Conservation (phyloP, 2,329 filamentous ascomycete species). For the Monosporascus sp. region DNA sequence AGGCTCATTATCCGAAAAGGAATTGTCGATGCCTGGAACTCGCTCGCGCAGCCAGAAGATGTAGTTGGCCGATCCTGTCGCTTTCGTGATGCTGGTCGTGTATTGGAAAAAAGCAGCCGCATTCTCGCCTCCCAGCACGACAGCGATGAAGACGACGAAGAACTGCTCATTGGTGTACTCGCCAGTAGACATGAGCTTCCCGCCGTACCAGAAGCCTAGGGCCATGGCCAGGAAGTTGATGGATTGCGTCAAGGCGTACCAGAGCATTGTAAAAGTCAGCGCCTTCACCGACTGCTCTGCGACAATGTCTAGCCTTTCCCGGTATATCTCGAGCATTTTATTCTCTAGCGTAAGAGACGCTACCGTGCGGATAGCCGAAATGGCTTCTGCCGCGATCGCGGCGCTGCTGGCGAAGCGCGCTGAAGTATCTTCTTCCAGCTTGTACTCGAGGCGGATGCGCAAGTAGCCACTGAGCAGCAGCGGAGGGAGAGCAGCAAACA, state of each 20-base stretch:
- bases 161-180: constrained; percentile 37
- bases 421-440: constrained; percentile 15
- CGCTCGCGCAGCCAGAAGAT: constrained; percentile 41
- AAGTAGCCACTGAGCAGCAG: constrained; percentile 35
- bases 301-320: constrained; percentile 22
- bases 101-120: constrained; percentile 38
- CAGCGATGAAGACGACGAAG: constrained; percentile 46
- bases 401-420: constrained; percentile 29
- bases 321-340: constrained; percentile 27
- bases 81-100: constrained; percentile 49
- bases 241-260: constrained; percentile 22
- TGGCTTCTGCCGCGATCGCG: constrained; percentile 40
- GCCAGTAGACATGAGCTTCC: constrained; percentile 27
- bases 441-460: constrained; percentile 34
- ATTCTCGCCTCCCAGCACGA: constrained; percentile 41
- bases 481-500: constrained; percentile 36
- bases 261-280: constrained; percentile 16
- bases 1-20: no score
- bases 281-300: constrained; percentile 1
- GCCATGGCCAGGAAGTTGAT: constrained; percentile 28
- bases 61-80: constrained; percentile 43
- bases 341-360: constrained; percentile 33
- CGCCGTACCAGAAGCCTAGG: constrained; percentile 31
- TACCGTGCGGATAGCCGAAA: constrained; percentile 40
- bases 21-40: constrained; percentile 30